Conservation (phyloP, 2,329 filamentous ascomycete species). For the Cryphonectria parasitica region DNA sequence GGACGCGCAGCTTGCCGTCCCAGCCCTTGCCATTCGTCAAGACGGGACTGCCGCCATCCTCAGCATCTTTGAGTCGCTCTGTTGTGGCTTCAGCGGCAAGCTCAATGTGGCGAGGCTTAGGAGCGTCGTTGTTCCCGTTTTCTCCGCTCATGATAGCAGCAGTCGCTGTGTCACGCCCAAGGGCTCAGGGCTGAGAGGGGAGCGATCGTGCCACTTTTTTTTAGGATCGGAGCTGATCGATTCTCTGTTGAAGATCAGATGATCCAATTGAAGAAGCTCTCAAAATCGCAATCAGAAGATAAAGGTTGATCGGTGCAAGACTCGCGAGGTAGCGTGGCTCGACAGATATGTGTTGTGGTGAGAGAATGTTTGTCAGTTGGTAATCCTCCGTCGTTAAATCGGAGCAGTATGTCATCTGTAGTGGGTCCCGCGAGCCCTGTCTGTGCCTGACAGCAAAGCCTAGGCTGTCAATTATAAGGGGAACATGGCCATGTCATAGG, state of each 20-base stretch:
- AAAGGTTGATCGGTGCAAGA: not conserved
- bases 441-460: not conserved
- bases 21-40: slow-evolving; percentile 70
- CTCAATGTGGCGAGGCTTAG: slow-evolving; percentile 51
- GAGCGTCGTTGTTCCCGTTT: slow-evolving; percentile 42
- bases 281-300: not conserved
- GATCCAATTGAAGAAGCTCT: not conserved
- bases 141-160: slow-evolving; percentile 45
- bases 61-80: slow-evolving; percentile 43
- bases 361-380: slow-evolving; percentile 13
- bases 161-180: slow-evolving; percentile 8
- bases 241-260: not conserved
- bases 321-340: not conserved
- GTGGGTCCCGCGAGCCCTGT: slow-evolving; percentile 5
- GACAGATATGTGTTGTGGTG: not conserved
- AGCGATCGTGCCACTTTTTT: not conserved
- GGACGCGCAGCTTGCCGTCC: slow-evolving; percentile 82
- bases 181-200: not conserved
- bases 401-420: slow-evolving; percentile 7
- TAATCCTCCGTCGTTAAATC: not conserved
- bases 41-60: slow-evolving; percentile 45
- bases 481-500: slow-evolving; percentile 11
- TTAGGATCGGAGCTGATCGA: not conserved
- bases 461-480: not conserved
- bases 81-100: slow-evolving; percentile 49